Conservation (phyloP, 2,329 filamentous ascomycete genomes). For the Fonsecaea nubica region DNA sequence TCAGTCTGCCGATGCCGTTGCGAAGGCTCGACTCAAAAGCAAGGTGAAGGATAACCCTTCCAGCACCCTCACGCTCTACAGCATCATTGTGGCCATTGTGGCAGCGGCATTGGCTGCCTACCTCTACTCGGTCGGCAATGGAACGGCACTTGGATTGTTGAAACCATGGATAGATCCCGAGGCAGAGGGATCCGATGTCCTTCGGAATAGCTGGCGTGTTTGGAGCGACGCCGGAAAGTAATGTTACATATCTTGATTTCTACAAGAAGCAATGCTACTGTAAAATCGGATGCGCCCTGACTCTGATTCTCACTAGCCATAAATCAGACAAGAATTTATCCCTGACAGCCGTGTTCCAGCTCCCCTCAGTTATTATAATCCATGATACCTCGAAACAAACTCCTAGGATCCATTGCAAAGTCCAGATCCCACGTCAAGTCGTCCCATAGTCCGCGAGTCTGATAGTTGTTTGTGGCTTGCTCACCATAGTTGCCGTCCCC, state of each 20-base stretch:
- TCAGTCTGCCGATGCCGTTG: not conserved
- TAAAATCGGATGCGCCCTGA: not conserved
- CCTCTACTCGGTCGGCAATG: not conserved
- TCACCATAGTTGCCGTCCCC: not conserved
- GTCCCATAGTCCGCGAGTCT: conserved; percentile 17
- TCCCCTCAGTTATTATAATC: conserved; percentile 6
- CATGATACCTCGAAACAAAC: conserved; percentile 13
- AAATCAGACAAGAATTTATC: not conserved
- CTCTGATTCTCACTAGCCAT: not conserved
- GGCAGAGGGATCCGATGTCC: not conserved
- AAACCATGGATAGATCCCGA: not conserved
- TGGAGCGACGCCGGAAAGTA: conserved; percentile 1
- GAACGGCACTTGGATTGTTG: not conserved
- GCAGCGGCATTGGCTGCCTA: not conserved
- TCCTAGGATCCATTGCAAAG: conserved; percentile 10
- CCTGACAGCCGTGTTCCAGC: not conserved
- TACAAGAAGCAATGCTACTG: not conserved
- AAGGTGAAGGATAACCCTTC: not conserved
- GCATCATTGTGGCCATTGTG: not conserved
- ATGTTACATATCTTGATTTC: conserved; percentile 1
- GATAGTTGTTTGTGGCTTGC: conserved; percentile 9
- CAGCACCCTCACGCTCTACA: not conserved
- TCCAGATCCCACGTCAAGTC: conserved; percentile 16
- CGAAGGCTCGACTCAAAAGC: not conserved
- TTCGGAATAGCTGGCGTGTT: not conserved